A percentile compares a stretch with the other conserved stretches of the same genome.
These are phyloP conservation scores for Backusella westeae DNA, from an alignment of 192 early-diverging fungal genomes.

Conservation along the genomic window DNA sequence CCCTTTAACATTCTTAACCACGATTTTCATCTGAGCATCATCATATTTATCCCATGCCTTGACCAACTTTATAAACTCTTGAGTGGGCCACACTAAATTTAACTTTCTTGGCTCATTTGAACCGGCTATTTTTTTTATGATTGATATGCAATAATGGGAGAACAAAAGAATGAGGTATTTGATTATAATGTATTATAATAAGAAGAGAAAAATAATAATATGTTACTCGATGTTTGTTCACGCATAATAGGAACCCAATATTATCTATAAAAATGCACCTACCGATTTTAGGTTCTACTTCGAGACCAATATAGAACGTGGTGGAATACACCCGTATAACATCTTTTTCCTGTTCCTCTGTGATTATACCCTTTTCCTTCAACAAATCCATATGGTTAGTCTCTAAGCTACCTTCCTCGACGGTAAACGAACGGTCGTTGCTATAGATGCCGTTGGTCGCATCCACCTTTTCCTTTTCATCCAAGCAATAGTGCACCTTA, in stretches of 20 bases:
- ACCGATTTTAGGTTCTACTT: constrained; percentile 59
- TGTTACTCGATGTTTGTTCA: not conserved
- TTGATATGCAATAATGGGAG: not conserved
- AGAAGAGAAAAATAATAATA: not conserved
- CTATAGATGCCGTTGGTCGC: constrained; percentile 64
- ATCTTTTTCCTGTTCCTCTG: constrained; percentile 22
- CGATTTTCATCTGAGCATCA: constrained; percentile 62
- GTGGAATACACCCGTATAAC: constrained; percentile 63
- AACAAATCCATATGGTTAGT: constrained; percentile 20
- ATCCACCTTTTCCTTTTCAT: constrained; percentile 64
- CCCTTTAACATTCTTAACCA: constrained; percentile 58
- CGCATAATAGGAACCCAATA: not conserved
- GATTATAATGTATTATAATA: not conserved
- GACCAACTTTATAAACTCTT: constrained; percentile 82
- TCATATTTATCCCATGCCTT: constrained; percentile 81
- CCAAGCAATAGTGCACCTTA: constrained; percentile 58
- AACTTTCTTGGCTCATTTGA: constrained; percentile 58
- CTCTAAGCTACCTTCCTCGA: constrained; percentile 34
- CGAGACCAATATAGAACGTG: constrained; percentile 88
- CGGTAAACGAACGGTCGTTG: constrained; percentile 35
- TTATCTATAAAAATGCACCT: constrained; percentile 5
- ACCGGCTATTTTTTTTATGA: constrained; percentile 25
- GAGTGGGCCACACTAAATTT: constrained; percentile 80
- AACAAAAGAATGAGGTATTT: not conserved
- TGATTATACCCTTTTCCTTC: constrained; percentile 23